These are phyloP conservation scores for Parietichytrium sp. DNA, from an alignment of 108 stramenopile species.

Conservation along the genomic window DNA sequence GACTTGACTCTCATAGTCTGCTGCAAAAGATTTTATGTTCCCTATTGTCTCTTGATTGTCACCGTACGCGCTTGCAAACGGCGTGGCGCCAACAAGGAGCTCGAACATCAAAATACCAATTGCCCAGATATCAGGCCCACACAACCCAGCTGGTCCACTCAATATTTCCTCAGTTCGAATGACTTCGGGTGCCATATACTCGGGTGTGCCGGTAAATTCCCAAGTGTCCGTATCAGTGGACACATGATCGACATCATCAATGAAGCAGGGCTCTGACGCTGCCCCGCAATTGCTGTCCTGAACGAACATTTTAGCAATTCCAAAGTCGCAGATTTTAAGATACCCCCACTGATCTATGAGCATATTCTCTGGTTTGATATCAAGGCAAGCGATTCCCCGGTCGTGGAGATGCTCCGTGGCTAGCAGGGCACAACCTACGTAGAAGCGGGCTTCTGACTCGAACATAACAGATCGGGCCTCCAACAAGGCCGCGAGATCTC, in stretches of 20 bases:
- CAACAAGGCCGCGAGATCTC: slow-evolving; percentile 47
- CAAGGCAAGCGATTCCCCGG: slow-evolving; percentile 51
- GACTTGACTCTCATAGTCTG: too few relatives aligned
- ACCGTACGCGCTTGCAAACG: slow-evolving; percentile 39
- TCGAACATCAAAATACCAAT: slow-evolving; percentile 44
- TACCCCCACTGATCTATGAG: slow-evolving; percentile 39
- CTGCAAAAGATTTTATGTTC: too few relatives aligned
- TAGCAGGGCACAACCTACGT: slow-evolving; percentile 71
- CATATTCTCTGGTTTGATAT: slow-evolving; percentile 66
- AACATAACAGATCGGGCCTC: neutral
- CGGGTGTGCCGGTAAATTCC: slow-evolving; percentile 96
- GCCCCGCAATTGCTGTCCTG: too few relatives aligned
- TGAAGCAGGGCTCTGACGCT: too few relatives aligned
- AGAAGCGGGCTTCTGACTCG: slow-evolving; percentile 51
- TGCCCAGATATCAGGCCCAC: slow-evolving; percentile 73
- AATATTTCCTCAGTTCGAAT: slow-evolving; percentile 68
- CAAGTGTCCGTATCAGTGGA: too few relatives aligned
- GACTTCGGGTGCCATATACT: slow-evolving; percentile 96
- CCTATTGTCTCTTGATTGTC: slow-evolving; percentile 59
- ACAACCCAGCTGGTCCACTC: too few relatives aligned
- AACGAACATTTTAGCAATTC: too few relatives aligned
- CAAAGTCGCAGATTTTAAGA: slow-evolving; percentile 53
- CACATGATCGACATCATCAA: too few relatives aligned
- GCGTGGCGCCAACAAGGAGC: slow-evolving; percentile 66
- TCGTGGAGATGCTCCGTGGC: slow-evolving; percentile 68